Conservation (phyloP, 2,329 filamentous ascomycete genomes). For the Microsporum audouinii region DNA sequence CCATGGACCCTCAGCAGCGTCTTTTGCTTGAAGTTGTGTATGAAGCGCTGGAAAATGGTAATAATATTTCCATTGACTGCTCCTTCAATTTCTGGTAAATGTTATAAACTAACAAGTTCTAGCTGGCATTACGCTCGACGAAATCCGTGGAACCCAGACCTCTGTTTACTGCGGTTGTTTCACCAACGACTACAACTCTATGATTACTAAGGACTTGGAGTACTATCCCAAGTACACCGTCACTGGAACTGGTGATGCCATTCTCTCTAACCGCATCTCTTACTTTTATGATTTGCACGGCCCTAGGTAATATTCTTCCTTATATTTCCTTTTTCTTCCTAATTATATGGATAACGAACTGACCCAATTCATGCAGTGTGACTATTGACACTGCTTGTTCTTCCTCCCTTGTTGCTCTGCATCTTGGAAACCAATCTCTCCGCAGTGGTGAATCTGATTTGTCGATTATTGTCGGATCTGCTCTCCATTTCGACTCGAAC, state of each 20-base stretch:
- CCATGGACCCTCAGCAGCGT: conserved; percentile 26
- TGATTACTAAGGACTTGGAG: conserved; percentile 17
- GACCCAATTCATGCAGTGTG: conserved; percentile 10
- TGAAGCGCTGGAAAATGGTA: conserved; percentile 20
- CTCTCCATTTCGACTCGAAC: conserved; percentile 14
- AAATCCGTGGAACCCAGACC: conserved; percentile 23
- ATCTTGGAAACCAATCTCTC: conserved; percentile 17
- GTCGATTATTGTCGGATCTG: conserved; percentile 9
- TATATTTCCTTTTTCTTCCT: background rate
- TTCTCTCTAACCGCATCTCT: conserved; percentile 25
- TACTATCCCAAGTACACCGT: conserved; percentile 18
- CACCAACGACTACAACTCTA: conserved; percentile 21
- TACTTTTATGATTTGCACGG: conserved; percentile 22
- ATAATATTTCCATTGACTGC: background rate
- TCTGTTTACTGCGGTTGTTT: conserved; percentile 25
- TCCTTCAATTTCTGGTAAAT: background rate
- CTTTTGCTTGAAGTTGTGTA: conserved; percentile 22
- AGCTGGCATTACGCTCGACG: conserved; percentile 20
- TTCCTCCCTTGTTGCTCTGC: conserved; percentile 18
- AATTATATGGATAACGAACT: background rate
- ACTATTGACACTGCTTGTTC: conserved; percentile 24
- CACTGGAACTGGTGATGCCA: conserved; percentile 20
- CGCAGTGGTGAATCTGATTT: conserved; percentile 15
- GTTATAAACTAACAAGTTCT: background rate
- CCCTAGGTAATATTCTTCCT: conserved; percentile 11